A percentile compares a stretch with the other conserved stretches of the same genome.
These are phyloP conservation scores for Glebionis coronaria DNA, from an alignment of 129 eudicot species.

Conservation along the genomic window DNA sequence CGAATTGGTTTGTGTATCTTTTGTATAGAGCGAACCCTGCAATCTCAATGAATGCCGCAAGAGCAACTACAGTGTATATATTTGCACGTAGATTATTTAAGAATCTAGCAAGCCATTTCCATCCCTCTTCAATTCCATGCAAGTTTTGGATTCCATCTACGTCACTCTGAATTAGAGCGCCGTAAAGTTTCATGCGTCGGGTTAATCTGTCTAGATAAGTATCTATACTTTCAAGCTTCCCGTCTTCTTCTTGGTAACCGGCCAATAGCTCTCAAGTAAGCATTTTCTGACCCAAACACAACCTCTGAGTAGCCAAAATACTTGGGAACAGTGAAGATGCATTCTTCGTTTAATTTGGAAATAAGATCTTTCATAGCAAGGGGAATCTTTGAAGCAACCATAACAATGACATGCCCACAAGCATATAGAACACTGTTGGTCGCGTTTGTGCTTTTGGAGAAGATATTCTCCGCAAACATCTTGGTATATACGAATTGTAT, in stretches of 20 bases:
- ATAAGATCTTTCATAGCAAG: conserved; percentile 75
- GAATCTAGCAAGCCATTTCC: conserved; percentile 94
- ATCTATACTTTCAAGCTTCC: too few species aligned
- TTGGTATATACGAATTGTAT: too few species aligned
- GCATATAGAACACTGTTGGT: conserved; percentile 48
- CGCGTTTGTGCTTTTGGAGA: too few species aligned
- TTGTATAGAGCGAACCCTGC: conserved; percentile 71
- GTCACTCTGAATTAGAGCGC: conserved; percentile 51
- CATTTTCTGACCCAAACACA: conserved; percentile 55
- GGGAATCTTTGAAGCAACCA: conserved; percentile 81
- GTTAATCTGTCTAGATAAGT: too few species aligned
- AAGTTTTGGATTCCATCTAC: conserved; percentile 48
- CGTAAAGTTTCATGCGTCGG: background rate
- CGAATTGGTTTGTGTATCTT: conserved; percentile 69
- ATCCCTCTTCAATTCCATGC: conserved; percentile 88
- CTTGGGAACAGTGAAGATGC: conserved; percentile 90
- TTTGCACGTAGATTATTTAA: conserved; percentile 81
- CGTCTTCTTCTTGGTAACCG: conserved; percentile 77
- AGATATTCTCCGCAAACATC: conserved; percentile 77
- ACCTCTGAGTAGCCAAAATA: conserved; percentile 73
- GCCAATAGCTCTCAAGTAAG: conserved; percentile 57
- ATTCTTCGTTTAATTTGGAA: conserved; percentile 76
- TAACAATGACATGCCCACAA: conserved; percentile 68
- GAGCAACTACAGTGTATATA: conserved; percentile 55
- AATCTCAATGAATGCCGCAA: conserved; percentile 78